Conservation (phyloP, 1,139 yeast species). For the Wickerhamomyces sp. region DNA sequence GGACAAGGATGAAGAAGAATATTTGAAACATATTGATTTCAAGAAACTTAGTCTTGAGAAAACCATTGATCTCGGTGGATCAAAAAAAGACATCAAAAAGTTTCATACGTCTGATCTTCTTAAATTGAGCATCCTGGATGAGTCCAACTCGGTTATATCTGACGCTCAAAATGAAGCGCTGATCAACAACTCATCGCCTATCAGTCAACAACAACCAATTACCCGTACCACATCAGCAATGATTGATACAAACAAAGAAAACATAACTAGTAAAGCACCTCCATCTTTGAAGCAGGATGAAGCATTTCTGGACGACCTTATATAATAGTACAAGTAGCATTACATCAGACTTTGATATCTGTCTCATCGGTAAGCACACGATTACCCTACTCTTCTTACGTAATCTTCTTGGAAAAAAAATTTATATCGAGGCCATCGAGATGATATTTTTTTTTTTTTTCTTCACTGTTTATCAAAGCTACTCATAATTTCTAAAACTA, state of each 20-base stretch:
- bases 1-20: slow-evolving; percentile 4
- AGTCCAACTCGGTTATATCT: neutral
- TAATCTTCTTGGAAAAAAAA: neutral
- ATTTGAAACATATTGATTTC: slow-evolving; percentile 1
- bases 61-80: neutral
- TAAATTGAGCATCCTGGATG: slow-evolving; percentile 1
- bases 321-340: neutral
- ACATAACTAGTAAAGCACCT: slow-evolving; percentile 1
- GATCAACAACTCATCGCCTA: too few relatives aligned
- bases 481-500: neutral
- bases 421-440: neutral
- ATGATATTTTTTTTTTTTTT: neutral
- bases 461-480: slow-evolving; percentile 7
- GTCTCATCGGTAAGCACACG: slow-evolving; percentile 44
- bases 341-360: neutral
- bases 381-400: slow-evolving; percentile 35
- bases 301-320: slow-evolving; percentile 4
- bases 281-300: neutral
- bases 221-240: neutral
- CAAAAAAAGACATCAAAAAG: slow-evolving; percentile 1
- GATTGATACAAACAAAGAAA: neutral
- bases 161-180: too few relatives aligned
- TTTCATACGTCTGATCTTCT: neutral
- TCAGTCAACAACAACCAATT: too few relatives aligned
- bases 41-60: neutral